Conservation (phyloP, 345 rosid genomes). For the Schrenkiella parvula region DNA sequence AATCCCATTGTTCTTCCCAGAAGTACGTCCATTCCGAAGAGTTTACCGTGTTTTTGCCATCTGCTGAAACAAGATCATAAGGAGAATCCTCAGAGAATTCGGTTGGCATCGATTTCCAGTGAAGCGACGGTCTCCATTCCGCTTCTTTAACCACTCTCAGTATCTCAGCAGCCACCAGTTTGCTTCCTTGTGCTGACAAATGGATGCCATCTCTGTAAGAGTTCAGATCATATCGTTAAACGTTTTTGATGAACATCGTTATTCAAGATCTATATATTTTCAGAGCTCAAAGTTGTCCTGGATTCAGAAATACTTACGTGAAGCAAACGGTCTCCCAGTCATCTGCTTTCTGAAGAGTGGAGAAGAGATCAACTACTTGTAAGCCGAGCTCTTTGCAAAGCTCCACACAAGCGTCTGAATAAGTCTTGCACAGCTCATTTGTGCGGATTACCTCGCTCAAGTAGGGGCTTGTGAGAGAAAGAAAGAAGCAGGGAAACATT, state of each 20-base stretch:
- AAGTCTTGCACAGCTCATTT: constrained; percentile 70
- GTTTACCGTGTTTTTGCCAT: constrained; percentile 67
- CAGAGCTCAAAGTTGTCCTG: background rate
- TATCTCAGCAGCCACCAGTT: constrained; percentile 75
- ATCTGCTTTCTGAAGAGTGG: constrained; percentile 57
- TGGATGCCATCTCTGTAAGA: constrained; percentile 75
- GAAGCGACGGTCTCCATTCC: constrained; percentile 83
- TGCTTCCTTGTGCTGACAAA: constrained; percentile 85
- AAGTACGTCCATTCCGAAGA: constrained; percentile 84
- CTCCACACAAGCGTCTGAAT: constrained; percentile 79
- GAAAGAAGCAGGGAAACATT: background rate
- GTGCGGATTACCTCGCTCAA: constrained; percentile 79
- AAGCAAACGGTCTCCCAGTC: constrained; percentile 70
- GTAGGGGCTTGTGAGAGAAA: constrained; percentile 43
- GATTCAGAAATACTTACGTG: constrained; percentile 52
- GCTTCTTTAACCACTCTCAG: constrained; percentile 72
- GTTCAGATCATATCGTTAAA: background rate
- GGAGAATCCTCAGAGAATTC: constrained; percentile 79
- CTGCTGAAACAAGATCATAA: constrained; percentile 74
- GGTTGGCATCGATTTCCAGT: constrained; percentile 88
- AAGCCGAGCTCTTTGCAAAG: constrained; percentile 69
- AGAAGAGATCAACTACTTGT: constrained; percentile 70
- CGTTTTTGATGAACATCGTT: background rate
- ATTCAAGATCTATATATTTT: background rate
- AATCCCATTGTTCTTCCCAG: constrained; percentile 77